Percentiles rank a stretch among this genome's conserved stretches.
phyloP scores from a whole-genome alignment of 78 protist genomes.

The Dictyostelium discoideum region DNA sequence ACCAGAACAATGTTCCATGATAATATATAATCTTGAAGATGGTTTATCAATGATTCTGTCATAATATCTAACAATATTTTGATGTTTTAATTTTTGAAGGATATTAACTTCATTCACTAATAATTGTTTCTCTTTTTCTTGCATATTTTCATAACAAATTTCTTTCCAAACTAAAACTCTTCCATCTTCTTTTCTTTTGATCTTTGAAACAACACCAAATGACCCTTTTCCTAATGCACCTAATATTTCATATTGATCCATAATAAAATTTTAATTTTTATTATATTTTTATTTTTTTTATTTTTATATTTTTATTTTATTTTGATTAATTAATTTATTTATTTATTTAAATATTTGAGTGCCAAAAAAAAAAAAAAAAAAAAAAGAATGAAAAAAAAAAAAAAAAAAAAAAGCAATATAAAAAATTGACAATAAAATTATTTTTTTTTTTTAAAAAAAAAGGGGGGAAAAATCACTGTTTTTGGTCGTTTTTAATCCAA shows the following conservation, averaged over 20 bases:
- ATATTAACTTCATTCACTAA: conserved; percentile 94
- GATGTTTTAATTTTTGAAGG: conserved; percentile 88
- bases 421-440: background rate
- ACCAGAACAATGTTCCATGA: conserved; percentile 95
- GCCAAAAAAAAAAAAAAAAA: background rate
- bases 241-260: conserved; percentile 68
- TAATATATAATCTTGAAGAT: conserved; percentile 81
- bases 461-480: background rate
- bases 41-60: conserved; percentile 88
- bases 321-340: background rate
- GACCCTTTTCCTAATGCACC: conserved; percentile 88
- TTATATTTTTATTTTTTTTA: background rate
- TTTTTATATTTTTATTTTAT: too few relatives aligned
- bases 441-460: too few relatives aligned
- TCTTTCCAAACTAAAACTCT: conserved; percentile 93
- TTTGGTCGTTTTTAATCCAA: background rate
- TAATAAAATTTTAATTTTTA: background rate
- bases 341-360: background rate
- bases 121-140: conserved; percentile 90
- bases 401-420: too few relatives aligned
- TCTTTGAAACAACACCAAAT: conserved; percentile 85
- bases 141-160: conserved; percentile 89
- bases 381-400: background rate
- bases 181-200: conserved; percentile 75
- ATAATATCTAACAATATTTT: conserved; percentile 94